phyloP scores from a whole-genome alignment of 2,329 filamentous ascomycete genomes.

The Sclerotinia borealis region DNA sequence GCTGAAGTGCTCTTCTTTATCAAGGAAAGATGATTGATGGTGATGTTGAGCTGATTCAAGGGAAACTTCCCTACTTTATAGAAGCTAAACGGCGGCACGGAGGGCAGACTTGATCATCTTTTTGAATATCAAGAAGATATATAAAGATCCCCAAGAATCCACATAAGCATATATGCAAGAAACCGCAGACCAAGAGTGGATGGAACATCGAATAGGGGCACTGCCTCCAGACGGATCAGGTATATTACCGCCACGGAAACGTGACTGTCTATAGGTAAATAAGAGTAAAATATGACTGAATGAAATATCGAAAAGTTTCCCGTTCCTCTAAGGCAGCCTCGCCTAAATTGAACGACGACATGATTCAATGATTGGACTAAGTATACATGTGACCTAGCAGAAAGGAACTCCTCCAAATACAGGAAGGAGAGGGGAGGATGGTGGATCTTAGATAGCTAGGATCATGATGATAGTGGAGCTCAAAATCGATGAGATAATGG shows the following conservation, averaged over 20 bases:
- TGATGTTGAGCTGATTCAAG: slow-evolving; percentile 2
- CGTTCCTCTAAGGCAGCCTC: slow-evolving; percentile 21
- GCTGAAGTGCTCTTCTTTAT: neutral
- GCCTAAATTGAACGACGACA: slow-evolving; percentile 13
- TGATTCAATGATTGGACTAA: slow-evolving; percentile 15
- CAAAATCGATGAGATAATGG: slow-evolving; percentile 1
- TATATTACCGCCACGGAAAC: slow-evolving; percentile 21
- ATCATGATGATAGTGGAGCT: slow-evolving; percentile 4
- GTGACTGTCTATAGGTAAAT: slow-evolving; percentile 18
- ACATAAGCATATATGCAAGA: neutral
- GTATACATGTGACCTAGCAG: slow-evolving; percentile 17
- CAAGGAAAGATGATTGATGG: neutral
- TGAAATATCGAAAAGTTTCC: neutral
- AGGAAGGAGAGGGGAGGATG: neutral
- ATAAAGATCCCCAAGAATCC: slow-evolving; percentile 18
- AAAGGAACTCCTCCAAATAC: slow-evolving; percentile 4
- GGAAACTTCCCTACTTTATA: slow-evolving; percentile 10
- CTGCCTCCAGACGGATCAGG: slow-evolving; percentile 26
- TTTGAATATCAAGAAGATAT: slow-evolving; percentile 11
- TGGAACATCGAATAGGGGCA: slow-evolving; percentile 20
- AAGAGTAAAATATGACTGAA: slow-evolving; percentile 13
- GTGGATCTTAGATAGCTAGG: slow-evolving; percentile 8
- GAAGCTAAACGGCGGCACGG: neutral
- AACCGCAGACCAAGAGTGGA: neutral
- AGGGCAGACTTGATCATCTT: neutral